A percentile compares a stretch with the other conserved stretches of the same genome.
phyloP scores from a whole-genome alignment of 805 yeast species.

The Clavispora santaluciae region DNA sequence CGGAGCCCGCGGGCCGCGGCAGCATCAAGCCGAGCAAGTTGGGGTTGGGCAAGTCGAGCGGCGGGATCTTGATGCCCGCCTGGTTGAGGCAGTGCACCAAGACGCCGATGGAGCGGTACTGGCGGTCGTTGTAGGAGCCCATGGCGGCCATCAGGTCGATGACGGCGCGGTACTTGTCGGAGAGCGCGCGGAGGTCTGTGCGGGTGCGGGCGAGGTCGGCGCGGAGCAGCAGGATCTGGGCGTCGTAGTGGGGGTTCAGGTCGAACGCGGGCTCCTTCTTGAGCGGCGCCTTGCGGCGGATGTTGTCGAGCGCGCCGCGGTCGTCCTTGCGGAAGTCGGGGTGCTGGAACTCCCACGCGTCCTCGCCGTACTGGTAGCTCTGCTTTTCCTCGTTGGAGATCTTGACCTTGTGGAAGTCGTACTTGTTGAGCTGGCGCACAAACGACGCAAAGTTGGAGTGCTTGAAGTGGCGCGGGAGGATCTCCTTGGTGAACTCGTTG shows the following conservation, averaged over 20 bases:
- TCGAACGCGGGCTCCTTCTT: slow-evolving; percentile 32
- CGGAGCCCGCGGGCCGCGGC: slow-evolving; percentile 9
- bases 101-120: slow-evolving; percentile 46
- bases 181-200: slow-evolving; percentile 27
- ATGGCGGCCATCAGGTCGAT: slow-evolving; percentile 56
- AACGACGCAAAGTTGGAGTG: slow-evolving; percentile 93
- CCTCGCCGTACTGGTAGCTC: slow-evolving; percentile 57
- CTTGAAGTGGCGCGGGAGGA: slow-evolving; percentile 88
- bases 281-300: slow-evolving; percentile 75
- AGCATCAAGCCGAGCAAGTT: slow-evolving; percentile 17
- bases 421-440: slow-evolving; percentile 92
- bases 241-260: slow-evolving; percentile 5
- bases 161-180: slow-evolving; percentile 57
- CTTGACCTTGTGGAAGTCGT: slow-evolving; percentile 95
- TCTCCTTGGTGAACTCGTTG: slow-evolving; percentile 81
- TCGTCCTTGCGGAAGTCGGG: slow-evolving; percentile 80
- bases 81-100: slow-evolving; percentile 47
- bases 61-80: slow-evolving; percentile 67
- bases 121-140: slow-evolving; percentile 53
- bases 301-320: slow-evolving; percentile 75
- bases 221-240: slow-evolving; percentile 20
- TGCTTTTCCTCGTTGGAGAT: slow-evolving; percentile 56
- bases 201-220: slow-evolving; percentile 31
- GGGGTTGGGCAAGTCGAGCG: slow-evolving; percentile 50
- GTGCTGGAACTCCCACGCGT: slow-evolving; percentile 93